Conservation (phyloP, 2,329 filamentous ascomycete genomes). For the Aureobasidium uvarum region DNA sequence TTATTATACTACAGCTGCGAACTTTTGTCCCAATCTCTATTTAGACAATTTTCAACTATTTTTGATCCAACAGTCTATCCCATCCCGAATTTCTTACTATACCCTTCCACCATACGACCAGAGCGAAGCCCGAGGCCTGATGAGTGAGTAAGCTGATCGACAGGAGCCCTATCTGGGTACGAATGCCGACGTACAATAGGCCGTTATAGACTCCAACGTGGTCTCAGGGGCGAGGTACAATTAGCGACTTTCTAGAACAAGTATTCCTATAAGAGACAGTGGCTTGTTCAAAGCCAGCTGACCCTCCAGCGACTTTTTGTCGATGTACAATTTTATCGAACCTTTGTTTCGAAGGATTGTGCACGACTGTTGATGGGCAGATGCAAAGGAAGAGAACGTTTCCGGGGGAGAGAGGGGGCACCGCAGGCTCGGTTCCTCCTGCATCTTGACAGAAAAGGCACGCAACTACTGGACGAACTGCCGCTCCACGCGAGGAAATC, state of each 20-base stretch:
- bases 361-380: conserved; percentile 6
- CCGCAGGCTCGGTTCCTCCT: not conserved
- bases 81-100: not conserved
- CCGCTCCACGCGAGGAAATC: not conserved
- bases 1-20: not conserved
- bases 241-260: not conserved
- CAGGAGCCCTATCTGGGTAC: not conserved
- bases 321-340: not conserved
- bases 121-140: not conserved
- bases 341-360: not conserved
- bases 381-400: not conserved
- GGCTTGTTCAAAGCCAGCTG: conserved; percentile 12
- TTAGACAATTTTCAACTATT: not conserved
- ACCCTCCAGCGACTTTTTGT: not conserved
- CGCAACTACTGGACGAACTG: not conserved
- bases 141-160: not conserved
- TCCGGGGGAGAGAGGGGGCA: not conserved
- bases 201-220: not conserved
- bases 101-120: not conserved
- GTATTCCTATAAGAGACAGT: not conserved
- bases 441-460: not conserved
- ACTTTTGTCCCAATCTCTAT: not conserved
- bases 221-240: not conserved
- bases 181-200: not conserved
- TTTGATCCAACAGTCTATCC: not conserved